Evolutionary conservation across 129 eudicot species (phyloP), one percentile per base, ranked within the genome.

Genomic region (Saposhnikovia divaricata): DNA sequence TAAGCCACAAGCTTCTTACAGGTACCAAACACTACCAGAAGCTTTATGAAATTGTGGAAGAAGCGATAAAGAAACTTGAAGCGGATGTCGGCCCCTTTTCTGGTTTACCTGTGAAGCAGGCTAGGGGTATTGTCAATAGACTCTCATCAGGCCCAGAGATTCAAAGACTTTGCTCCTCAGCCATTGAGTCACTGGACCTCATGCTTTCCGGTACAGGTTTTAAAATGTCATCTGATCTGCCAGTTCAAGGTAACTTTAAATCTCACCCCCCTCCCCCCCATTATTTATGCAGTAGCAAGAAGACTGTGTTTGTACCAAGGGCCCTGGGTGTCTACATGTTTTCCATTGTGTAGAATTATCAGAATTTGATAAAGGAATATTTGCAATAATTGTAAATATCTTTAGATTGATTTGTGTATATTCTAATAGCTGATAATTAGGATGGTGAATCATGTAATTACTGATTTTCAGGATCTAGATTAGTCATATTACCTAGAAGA

Each of bases 41-140:
- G 79, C 87, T 89, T 53, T 69, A 84, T 45, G 83, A 80, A 23
- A 81, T 88, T 40, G 84, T 91, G 3, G 88, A 89, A 39, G 91
- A 91, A 79, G 93, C 87, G 9, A 85, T 91, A 77, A 84, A 84
- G 80, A 84, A 86, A 81, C 95, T 93, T 53, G 93, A 91, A 87
- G 90, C 81, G 70, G 98, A 93, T 68, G 95, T 93, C 16, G 98
- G 98, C 59, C 93, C 93, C 57, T 82, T 93, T 84, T 89, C 91
- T 77, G 95, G 95, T 76, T 82, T 84, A 82, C 94, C 97, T 51
- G 95, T 93, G 80, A 93, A 91, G 83, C 88, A 23, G 87, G 97
- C 97, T 50, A 86, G 98, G 81, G 98, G 98, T 28, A 93, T 93
- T 40, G 98, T 93, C 43, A 93, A 93, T 84, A 85, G 98, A 80